Evolutionary conservation across 2,329 filamentous ascomycete genomes (phyloP), one percentile per base, ranked within the genome.

Genomic region (Dactylellina leptospora): DNA sequence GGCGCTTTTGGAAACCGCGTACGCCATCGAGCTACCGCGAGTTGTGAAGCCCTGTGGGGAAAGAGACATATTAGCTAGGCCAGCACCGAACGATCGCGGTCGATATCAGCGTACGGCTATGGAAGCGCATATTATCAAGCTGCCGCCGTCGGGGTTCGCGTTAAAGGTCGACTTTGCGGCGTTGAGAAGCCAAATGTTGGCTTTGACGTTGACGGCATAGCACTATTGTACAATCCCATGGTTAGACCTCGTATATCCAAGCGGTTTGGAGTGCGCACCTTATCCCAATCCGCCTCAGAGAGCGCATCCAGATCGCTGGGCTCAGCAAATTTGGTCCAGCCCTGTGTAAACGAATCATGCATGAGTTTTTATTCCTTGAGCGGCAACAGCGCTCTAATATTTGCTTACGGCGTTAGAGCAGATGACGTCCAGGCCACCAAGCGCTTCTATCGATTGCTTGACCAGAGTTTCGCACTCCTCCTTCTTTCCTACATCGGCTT

Each of bases 1-100:
- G 9, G 91, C 91, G 0, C 90, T 85, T 78, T 95, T 95, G 36
- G 89, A 90, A 16, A 93, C 88, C 0, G 87, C 83, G 77, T 95
- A 95, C 2, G 91, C 86, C 88, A 88, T 84, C 42, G 83, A 85
- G 75, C 83, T 85, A 3, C 86, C 86, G 56, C 77, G 78, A 55
- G 84, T 78, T n/a, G 81, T 77, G 70, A 84, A 75, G 47, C 83
- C 83, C 83, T 84, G 72, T 76, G 76, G 20, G 66, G 75, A 61
- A 77, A 56, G 44, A 63, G 16, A 4, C 20, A 47, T 56, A 23
- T 4, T 25, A 18, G 33, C 11, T 69, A 8, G 16, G 16, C 11
- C 22, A 11, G n/a, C 8, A 80, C 33, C 69, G 56, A 77, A 85
- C 85, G 1, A 1, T 50, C 16, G 18, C 13, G 20, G 9, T 3